These are phyloP conservation scores for Hysterium pulicare DNA, from an alignment of 2,329 filamentous ascomycete species.

Conservation along the genomic window DNA sequence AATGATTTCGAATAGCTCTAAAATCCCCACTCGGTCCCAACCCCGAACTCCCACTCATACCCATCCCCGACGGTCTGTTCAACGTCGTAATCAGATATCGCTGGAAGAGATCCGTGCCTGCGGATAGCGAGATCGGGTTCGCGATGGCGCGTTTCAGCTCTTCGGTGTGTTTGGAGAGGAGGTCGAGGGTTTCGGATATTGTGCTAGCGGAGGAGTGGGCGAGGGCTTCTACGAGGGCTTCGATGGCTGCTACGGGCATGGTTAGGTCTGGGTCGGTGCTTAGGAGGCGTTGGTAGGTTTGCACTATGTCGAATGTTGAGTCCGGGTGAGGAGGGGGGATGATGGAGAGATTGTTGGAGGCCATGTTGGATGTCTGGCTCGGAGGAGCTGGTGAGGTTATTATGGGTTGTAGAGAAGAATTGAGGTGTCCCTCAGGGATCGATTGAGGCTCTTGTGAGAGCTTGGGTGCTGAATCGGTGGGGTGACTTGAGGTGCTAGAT, in stretches of 20 bases:
- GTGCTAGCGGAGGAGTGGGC: conserved; percentile 76
- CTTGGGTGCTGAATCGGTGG: not conserved
- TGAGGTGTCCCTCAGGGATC: too few relatives aligned
- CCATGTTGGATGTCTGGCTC: not conserved
- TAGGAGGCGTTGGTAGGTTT: conserved; percentile 63
- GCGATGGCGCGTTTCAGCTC: conserved; percentile 74
- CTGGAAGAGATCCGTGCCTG: conserved; percentile 93
- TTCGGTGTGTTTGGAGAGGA: conserved; percentile 72
- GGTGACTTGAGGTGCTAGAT: not conserved
- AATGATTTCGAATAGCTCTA: conserved; percentile 75
- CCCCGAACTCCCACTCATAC: conserved; percentile 35
- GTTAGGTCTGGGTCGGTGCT: conserved; percentile 76
- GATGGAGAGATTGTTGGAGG: not conserved
- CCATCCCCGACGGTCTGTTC: conserved; percentile 48
- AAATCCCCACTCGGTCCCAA: conserved; percentile 64
- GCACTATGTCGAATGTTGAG: conserved; percentile 54
- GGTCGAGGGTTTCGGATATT: conserved; percentile 88
- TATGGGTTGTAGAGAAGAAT: too few relatives aligned
- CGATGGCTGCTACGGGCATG: conserved; percentile 93
- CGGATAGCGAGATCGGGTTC: conserved; percentile 88
- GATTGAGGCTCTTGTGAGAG: not conserved
- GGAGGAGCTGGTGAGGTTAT: too few relatives aligned
- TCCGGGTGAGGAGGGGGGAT: not conserved
- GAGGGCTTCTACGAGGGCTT: conserved; percentile 83
- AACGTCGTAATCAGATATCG: conserved; percentile 81